Evolutionary conservation across 169 alveolate species (phyloP), one percentile per base, ranked within the genome.

Genomic region (Eimeria sp.): DNA sequence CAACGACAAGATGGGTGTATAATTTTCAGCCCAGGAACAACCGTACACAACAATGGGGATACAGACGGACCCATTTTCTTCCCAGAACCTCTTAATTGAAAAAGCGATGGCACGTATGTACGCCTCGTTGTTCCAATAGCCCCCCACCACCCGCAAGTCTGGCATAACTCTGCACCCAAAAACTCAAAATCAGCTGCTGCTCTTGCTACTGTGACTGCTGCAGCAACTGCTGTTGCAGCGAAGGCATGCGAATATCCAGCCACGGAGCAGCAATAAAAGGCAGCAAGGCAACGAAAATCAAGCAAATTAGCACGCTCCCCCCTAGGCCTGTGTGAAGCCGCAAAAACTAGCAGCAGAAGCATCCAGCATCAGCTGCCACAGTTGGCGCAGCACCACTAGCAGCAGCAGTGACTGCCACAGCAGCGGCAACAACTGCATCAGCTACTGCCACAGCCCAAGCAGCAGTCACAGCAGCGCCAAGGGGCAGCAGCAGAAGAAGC

Each of bases 111-210:
- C 78, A 30, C 84, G 45, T 80, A 97, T 95, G 92, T 96, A 97
- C 49, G 73, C 92, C 51, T 89, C 97, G 82, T 97, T 91, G 80
- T 95, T 89, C 73, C 96, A 95, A 76, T 97, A 97, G 40, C 98
- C 98, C 43, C 95, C 87, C 61, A 97, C 83, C 72, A 97, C 72
- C 67, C 98, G 95, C 51, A 97, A 45, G 63, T 97, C 97, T 14
- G 98, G 98, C 96, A 93, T 93, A 9, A 93, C 92, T 22, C 96
- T 93, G 73, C 67, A 30, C 5, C 11, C 75, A n/a, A 47, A 54
- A 54, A 13, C 18, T 18, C 83, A 86, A 20, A 14, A 9, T 10
- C 22, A 34, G 76, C 27, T 47, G 57, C 27, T 34, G 87, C 87
- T 7, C 65, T 27, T 75, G 18, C 18, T n/a, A 25, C 22, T 20